Conservation (phyloP, 2,329 filamentous ascomycete species). For the Verticillium nubilum region DNA sequence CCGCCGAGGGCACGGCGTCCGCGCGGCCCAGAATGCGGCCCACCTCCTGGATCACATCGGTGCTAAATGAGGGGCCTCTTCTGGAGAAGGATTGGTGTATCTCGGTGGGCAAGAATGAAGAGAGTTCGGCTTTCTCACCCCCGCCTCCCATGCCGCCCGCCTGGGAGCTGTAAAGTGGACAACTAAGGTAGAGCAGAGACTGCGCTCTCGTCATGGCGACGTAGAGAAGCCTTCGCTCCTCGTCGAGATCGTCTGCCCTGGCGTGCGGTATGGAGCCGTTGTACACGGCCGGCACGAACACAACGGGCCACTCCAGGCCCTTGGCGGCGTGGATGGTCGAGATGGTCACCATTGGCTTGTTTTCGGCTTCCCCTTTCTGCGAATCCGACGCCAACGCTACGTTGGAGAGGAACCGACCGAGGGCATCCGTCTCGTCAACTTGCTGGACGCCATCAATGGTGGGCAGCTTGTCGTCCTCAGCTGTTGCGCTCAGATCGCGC, state of each 20-base stretch:
- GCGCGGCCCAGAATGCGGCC: constrained; percentile 65
- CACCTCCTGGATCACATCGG: constrained; percentile 56
- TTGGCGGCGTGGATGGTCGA: constrained; percentile 97
- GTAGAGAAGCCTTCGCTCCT: constrained; percentile 85
- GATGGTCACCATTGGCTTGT: constrained; percentile 69
- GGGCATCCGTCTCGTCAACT: constrained; percentile 52
- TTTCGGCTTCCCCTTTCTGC: constrained; percentile 55
- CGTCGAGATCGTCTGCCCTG: constrained; percentile 76
- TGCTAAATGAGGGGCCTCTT: constrained; percentile 65
- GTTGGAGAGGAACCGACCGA: constrained; percentile 83
- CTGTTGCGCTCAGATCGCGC: constrained; percentile 27
- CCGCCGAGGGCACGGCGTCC: constrained; percentile 43
- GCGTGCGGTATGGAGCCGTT: constrained; percentile 88
- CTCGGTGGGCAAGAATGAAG: constrained; percentile 60
- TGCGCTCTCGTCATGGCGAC: constrained; percentile 96
- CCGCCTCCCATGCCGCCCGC: constrained; percentile 52
- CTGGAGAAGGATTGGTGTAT: constrained; percentile 36
- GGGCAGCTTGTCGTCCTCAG: constrained; percentile 53
- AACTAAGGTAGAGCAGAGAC: constrained; percentile 79
- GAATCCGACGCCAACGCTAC: constrained; percentile 80
- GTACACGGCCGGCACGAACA: constrained; percentile 88
- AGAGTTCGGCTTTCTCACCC: constrained; percentile 48
- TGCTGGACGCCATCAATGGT: constrained; percentile 69
- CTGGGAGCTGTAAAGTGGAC: constrained; percentile 55
- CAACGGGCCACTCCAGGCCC: constrained; percentile 91